A percentile compares a stretch with the other conserved stretches of the same genome.
Conservation (phyloP, 2,329 filamentous ascomycete species). For the Aspergillus brasiliensis region DNA sequence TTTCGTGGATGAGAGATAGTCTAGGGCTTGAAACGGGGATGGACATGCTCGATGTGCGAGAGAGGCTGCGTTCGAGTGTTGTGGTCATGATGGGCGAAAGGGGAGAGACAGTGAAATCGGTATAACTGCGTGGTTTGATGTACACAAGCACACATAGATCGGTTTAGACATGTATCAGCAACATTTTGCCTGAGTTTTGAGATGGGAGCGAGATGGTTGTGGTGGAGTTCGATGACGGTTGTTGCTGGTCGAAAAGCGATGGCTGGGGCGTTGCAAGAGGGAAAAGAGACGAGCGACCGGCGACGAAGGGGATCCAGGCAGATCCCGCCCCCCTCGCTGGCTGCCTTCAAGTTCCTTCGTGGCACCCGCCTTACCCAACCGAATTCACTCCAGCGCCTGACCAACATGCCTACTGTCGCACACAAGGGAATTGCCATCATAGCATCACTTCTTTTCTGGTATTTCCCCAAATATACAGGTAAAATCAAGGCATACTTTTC, state of each 20-base stretch:
- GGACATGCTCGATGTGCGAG: conserved; percentile 41
- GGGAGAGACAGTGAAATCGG: not conserved
- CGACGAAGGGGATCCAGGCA: not conserved
- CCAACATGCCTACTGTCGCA: not conserved
- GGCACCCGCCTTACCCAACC: not conserved
- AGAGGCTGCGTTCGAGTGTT: conserved; percentile 40
- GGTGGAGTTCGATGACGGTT: conserved; percentile 7
- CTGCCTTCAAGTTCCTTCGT: not conserved
- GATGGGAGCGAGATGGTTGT: conserved; percentile 7
- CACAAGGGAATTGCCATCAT: no score
- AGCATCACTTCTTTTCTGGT: no score
- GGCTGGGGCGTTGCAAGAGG: not conserved
- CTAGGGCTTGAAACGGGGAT: conserved; percentile 40
- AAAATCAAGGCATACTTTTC: no score
- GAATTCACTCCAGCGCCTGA: not conserved
- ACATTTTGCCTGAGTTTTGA: conserved; percentile 18
- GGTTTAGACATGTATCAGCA: not conserved
- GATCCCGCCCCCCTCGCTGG: not conserved
- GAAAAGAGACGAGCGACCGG: not conserved
- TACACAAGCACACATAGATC: not conserved
- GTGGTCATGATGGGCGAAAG: conserved; percentile 32
- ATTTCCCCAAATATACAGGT: no score
- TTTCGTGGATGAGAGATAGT: conserved; percentile 37
- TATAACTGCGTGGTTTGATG: not conserved
- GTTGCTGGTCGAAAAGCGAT: not conserved